phyloP scores from a whole-genome alignment of 1,139 yeast genomes.

The Hemisphaericaspora xylofermentans region DNA sequence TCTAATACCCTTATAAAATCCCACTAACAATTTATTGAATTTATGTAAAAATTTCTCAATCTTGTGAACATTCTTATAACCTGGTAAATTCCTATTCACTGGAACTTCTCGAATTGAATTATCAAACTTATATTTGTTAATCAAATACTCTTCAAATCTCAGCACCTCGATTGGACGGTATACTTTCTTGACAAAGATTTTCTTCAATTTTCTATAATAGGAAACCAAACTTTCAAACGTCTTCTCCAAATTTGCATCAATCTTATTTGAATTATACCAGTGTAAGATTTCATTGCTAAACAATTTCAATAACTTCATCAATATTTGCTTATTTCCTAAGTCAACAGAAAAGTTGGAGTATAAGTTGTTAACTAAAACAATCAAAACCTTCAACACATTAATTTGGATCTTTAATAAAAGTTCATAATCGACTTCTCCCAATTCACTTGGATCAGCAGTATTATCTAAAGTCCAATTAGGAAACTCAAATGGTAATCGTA shows the following conservation, averaged over 20 bases:
- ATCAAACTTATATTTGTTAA: conserved; percentile 40
- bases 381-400: conserved; percentile 77
- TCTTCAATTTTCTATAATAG: conserved; percentile 68
- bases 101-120: conserved; percentile 48
- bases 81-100: conserved; percentile 48
- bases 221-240: conserved; percentile 51
- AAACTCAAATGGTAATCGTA: conserved; percentile 24
- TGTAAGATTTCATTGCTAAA: conserved; percentile 70
- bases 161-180: conserved; percentile 61
- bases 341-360: conserved; percentile 77
- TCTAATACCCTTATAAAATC: conserved; percentile 59
- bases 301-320: conserved; percentile 65
- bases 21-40: conserved; percentile 62
- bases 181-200: conserved; percentile 71
- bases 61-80: conserved; percentile 43
- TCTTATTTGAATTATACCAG: conserved; percentile 62
- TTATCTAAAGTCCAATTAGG: conserved; percentile 56
- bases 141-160: conserved; percentile 40
- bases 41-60: conserved; percentile 61
- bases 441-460: conserved; percentile 33
- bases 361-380: conserved; percentile 69
- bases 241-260: conserved; percentile 39
- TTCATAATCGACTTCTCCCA: conserved; percentile 53
- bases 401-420: conserved; percentile 71
- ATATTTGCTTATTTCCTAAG: conserved; percentile 54